These are phyloP conservation scores for Umbelopsis ramanniana DNA, from an alignment of 192 early-diverging fungal genomes.

Conservation along the genomic window DNA sequence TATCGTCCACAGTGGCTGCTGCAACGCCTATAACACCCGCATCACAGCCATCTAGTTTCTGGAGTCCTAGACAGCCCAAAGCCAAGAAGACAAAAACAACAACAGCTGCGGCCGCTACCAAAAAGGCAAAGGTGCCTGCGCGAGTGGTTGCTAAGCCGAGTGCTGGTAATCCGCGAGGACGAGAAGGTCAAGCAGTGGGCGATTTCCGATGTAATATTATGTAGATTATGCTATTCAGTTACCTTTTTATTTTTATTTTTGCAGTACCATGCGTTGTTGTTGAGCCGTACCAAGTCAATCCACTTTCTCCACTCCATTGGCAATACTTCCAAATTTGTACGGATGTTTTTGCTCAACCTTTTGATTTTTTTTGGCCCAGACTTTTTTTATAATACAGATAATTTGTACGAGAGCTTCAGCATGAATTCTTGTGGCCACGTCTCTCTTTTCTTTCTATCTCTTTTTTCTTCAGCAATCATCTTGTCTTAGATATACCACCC, in stretches of 20 bases:
- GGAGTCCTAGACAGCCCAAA: conserved; percentile 9
- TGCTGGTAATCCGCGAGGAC: conserved; percentile 12
- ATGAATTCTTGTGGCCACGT: not conserved
- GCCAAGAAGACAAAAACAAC: not conserved
- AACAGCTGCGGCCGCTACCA: not conserved
- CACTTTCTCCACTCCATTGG: not conserved
- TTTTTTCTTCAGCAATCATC: not conserved
- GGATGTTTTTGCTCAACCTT: conserved; percentile 11
- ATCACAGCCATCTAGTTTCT: not conserved
- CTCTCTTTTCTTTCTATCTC: not conserved
- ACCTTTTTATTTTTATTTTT: not conserved
- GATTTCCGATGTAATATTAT: conserved; percentile 22
- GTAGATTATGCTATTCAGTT: not conserved
- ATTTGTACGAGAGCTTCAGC: too few species aligned
- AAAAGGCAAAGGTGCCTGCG: conserved; percentile 9
- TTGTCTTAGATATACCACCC: not conserved
- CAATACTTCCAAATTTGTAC: conserved; percentile 1
- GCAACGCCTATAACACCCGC: not conserved
- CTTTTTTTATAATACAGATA: not conserved
- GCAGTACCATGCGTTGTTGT: not conserved
- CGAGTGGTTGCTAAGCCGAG: conserved; percentile 8
- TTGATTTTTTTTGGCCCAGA: not conserved
- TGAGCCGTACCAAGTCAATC: too few species aligned
- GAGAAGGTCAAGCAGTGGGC: conserved; percentile 9
- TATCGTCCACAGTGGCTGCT: not conserved